Conservation (phyloP, 495 filamentous ascomycete genomes). For the Wilcoxina mikolae region DNA sequence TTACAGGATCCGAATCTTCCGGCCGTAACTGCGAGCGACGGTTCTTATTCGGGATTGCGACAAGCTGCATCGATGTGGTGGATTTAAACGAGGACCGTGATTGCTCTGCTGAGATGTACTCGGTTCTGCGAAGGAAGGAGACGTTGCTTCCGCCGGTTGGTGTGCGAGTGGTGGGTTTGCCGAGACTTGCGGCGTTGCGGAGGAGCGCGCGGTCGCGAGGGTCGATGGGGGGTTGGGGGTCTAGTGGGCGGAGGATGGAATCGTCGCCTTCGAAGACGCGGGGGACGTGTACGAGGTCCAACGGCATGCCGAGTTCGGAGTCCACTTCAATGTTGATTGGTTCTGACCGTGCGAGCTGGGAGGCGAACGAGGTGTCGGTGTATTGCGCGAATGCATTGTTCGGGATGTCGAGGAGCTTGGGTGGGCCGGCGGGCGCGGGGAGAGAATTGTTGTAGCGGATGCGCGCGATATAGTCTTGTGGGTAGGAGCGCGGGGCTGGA, state of each 20-base stretch:
- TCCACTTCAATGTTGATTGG: constrained; percentile 93
- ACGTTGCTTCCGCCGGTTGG: constrained; percentile 43
- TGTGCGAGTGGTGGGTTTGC: constrained; percentile 53
- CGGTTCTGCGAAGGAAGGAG: constrained; percentile 88
- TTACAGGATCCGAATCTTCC: constrained; percentile 61
- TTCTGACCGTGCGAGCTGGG: constrained; percentile 73
- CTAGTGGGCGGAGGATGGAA: constrained; percentile 67
- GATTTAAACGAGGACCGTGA: constrained; percentile 32
- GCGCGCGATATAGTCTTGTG: constrained; percentile 92
- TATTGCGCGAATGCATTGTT: constrained; percentile 81
- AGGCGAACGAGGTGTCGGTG: constrained; percentile 73
- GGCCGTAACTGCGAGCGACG: constrained; percentile 36
- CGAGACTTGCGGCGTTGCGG: constrained; percentile 61
- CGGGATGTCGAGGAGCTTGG: constrained; percentile 91
- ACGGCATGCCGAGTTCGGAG: constrained; percentile 92
- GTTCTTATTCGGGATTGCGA: constrained; percentile 32
- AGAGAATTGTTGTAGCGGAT: constrained; percentile 89
- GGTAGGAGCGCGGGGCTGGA: constrained; percentile 28
- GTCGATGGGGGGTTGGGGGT: constrained; percentile 53
- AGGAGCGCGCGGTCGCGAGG: constrained; percentile 70
- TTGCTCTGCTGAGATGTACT: constrained; percentile 72
- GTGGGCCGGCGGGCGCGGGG: constrained; percentile 80
- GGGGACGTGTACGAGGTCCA: constrained; percentile 88
- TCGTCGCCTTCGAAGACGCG: constrained; percentile 91
- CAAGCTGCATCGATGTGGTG: constrained; percentile 27